These are phyloP conservation scores for Dendrocalamus latiflorus DNA, from an alignment of 202 grass and related monocot species.

Conservation along the genomic window DNA sequence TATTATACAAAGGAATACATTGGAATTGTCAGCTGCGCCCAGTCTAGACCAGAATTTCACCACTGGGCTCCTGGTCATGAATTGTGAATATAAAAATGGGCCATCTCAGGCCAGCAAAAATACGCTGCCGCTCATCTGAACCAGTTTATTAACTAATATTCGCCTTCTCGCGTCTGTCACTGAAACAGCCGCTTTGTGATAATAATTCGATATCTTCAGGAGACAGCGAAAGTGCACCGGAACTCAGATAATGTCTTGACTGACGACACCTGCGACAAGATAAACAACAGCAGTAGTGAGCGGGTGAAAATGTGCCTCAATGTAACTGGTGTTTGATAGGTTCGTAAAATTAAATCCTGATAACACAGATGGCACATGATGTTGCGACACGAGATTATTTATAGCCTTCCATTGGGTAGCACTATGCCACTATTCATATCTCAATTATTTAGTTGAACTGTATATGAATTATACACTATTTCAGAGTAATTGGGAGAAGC, in stretches of 20 bases:
- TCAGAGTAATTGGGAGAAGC: background rate
- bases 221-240: constrained; percentile 50
- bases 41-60: background rate
- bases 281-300: constrained; percentile 14
- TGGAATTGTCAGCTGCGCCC: constrained; percentile 5
- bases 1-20: too few species aligned
- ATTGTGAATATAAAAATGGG: constrained; percentile 2
- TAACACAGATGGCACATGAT: constrained; percentile 19
- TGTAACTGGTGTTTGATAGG: background rate
- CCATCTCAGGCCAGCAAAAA: background rate
- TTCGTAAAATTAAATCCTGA: background rate
- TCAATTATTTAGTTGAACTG: background rate
- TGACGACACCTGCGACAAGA: constrained; percentile 47
- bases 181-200: constrained; percentile 45
- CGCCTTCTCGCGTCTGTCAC: constrained; percentile 14
- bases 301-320: background rate
- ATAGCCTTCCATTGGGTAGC: background rate
- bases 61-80: background rate
- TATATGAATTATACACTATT: background rate
- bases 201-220: constrained; percentile 52
- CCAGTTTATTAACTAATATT: constrained; percentile 20
- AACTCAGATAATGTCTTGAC: constrained; percentile 64
- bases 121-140: background rate
- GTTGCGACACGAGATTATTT: background rate
- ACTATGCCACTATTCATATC: background rate